Conservation (phyloP, 1,139 yeast species). For the Taphrina deformans region DNA sequence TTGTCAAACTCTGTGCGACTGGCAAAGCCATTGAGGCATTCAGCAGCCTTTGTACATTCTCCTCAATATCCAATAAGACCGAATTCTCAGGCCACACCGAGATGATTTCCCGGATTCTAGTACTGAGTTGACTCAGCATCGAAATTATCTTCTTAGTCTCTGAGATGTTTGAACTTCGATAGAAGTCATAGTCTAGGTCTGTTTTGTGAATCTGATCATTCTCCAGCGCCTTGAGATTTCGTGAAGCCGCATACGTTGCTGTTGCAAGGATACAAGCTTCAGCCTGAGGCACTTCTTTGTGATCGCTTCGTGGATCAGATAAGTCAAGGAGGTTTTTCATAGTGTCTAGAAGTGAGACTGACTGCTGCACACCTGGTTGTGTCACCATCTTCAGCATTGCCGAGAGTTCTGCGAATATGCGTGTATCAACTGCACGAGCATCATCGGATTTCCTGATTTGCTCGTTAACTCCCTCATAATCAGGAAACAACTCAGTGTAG, state of each 20-base stretch:
- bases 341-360: not conserved
- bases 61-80: slow-evolving; percentile 66
- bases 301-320: not conserved
- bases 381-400: not conserved
- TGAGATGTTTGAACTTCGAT: slow-evolving; percentile 60
- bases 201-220: not conserved
- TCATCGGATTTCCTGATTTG: not conserved
- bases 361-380: not conserved
- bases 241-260: slow-evolving; percentile 24
- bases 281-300: not conserved
- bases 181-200: slow-evolving; percentile 55
- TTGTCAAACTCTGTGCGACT: slow-evolving; percentile 72
- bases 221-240: not conserved
- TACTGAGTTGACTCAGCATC: slow-evolving; percentile 53
- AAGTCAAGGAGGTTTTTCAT: not conserved
- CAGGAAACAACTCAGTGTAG: slow-evolving; percentile 77
- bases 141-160: slow-evolving; percentile 53
- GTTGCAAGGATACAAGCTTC: not conserved
- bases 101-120: slow-evolving; percentile 54
- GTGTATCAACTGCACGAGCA: not conserved
- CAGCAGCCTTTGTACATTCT: slow-evolving; percentile 69
- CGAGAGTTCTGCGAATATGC: not conserved
- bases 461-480: slow-evolving; percentile 59
- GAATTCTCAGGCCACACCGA: slow-evolving; percentile 95
- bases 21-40: slow-evolving; percentile 66